phyloP scores from a whole-genome alignment of 2,329 filamentous ascomycete species.

The Cercospora sp. region DNA sequence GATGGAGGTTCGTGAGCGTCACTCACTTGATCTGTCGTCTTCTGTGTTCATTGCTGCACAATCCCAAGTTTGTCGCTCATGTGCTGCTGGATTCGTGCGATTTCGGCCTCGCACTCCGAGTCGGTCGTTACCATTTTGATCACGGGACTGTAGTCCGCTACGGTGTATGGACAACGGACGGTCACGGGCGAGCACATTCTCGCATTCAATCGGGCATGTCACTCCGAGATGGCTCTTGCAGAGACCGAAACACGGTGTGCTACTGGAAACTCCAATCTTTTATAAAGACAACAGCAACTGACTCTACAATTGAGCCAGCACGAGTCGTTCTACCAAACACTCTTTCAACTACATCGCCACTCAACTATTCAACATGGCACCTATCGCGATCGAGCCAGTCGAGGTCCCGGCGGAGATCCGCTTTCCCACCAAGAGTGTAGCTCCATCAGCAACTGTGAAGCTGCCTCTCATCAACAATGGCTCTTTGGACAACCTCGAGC shows the following conservation, averaged over 20 bases:
- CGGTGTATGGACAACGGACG: background rate
- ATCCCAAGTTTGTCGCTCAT: background rate
- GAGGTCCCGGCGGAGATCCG: background rate
- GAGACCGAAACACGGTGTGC: background rate
- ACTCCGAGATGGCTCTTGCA: background rate
- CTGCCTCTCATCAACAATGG: slow-evolving; percentile 5
- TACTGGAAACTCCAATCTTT: background rate
- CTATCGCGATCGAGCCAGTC: background rate
- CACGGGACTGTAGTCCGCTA: background rate
- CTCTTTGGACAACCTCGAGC: background rate
- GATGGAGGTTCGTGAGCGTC: background rate
- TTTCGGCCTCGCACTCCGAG: background rate
- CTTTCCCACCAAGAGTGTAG: background rate
- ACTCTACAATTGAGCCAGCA: background rate
- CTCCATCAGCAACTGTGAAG: background rate
- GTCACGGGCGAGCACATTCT: background rate
- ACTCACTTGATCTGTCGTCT: background rate
- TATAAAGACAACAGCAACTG: background rate
- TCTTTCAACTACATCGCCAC: background rate
- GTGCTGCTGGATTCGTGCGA: background rate
- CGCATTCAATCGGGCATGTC: background rate
- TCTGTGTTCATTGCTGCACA: background rate
- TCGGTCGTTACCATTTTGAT: background rate
- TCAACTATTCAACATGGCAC: background rate
- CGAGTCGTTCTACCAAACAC: background rate